These are phyloP conservation scores for Inga oerstediana DNA, from an alignment of 306 rosid genomes.

Conservation along the genomic window DNA sequence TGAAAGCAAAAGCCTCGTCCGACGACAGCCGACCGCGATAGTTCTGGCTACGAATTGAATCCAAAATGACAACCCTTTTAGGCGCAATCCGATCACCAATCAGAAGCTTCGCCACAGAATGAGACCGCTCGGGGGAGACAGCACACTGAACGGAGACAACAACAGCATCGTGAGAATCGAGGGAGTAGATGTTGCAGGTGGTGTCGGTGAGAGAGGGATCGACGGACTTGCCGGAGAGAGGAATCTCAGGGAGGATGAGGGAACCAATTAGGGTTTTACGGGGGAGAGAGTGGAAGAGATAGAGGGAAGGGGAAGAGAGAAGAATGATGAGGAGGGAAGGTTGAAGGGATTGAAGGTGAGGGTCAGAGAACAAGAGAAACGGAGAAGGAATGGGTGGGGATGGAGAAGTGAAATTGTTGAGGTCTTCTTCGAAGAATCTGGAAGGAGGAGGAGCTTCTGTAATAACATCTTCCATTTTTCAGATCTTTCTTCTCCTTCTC, in stretches of 20 bases:
- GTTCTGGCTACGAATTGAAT: constrained; percentile 51
- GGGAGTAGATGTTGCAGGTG: constrained; percentile 53
- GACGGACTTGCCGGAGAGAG: constrained; percentile 50
- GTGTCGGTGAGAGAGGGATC: constrained; percentile 50
- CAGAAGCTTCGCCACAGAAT: constrained; percentile 51
- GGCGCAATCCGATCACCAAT: constrained; percentile 50
- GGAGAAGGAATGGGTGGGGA: constrained; percentile 69
- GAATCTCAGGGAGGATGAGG: constrained; percentile 69
- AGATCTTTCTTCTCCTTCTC: background rate
- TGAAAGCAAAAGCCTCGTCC: constrained; percentile 60
- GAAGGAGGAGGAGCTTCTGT: constrained; percentile 90
- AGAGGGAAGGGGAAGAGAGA: constrained; percentile 64
- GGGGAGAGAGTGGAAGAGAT: constrained; percentile 50
- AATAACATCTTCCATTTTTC: constrained; percentile 71
- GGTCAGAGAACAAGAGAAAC: constrained; percentile 53
- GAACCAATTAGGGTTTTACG: constrained; percentile 54
- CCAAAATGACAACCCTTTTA: constrained; percentile 57
- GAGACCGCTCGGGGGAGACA: constrained; percentile 53
- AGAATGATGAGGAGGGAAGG: constrained; percentile 77
- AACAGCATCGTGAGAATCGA: constrained; percentile 30
- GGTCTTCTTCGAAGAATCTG: constrained; percentile 76
- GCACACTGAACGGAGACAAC: constrained; percentile 51
- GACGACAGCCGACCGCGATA: constrained; percentile 62
- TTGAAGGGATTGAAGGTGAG: constrained; percentile 37
- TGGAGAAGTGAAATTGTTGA: constrained; percentile 69